Base-by-base conservation (phyloP, 1,284 basidiomycete genomes). In the Retiboletus fuscus region DNA sequence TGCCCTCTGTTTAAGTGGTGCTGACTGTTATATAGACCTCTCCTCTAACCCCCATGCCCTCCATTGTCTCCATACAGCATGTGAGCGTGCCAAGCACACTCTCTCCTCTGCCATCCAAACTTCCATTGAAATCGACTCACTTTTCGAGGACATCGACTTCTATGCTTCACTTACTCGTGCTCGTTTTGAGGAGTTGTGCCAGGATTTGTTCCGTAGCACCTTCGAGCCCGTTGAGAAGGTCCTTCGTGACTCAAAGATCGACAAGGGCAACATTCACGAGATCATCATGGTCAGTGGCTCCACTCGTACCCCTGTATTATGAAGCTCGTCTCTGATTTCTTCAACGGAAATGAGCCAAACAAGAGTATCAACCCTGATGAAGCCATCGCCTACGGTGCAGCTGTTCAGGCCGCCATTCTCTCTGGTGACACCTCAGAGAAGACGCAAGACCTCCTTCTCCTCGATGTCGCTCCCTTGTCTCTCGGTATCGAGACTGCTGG, bases 331-430 rank as follows among this genome's bases (percentile, higher is more conserved):
- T 97, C 95, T 71, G 97, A 99, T 88, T 97, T 96, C 91, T 99
- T 99, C 92, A 96, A 96, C 84, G 96, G 97, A 84, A 96, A 96
- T 88, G 95, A 96, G 88, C 95, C 94, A 81, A 95, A 95, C 90
- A 95, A 95, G 89, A 93, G 90, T 84, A 99, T 99, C 91, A 99
- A 99, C 93, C 98, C 98, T 74, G 97, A 99, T 81, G 98, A 99
- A 88, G 98, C 98, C 73, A 97, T 99, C 76, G 97, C 98, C 53
- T 98, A 98, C 86, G 98, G 98, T 89, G 98, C 97, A 77, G 97
- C 98, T 75, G 97, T 99, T 80, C 98, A 99, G 88, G 97, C 96
- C 73, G 97, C 96, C 81, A 98, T 99, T 80, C 93, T 99, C 73
- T 95, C 96, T 46, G 98, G 98, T 83, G 96, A 98, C 85, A 98